Evolutionary conservation across 495 filamentous ascomycete genomes (phyloP).

Genomic region (Xylaria cubensis): DNA sequence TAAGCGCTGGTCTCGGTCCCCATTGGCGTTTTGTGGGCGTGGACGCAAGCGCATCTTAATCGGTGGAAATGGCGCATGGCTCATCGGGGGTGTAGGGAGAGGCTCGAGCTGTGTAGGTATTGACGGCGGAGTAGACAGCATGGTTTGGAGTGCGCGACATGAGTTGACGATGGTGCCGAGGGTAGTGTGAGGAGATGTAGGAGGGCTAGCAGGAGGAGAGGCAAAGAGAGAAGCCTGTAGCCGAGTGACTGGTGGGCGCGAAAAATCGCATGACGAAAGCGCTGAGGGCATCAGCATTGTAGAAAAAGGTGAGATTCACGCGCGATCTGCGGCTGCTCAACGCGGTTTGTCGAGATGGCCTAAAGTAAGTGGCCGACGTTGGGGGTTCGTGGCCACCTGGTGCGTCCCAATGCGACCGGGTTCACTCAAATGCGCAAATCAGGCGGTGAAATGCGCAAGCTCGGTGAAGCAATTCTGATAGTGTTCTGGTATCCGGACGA

Average conservation of each 20-base stretch:
- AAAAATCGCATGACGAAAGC: slow-evolving; percentile 67
- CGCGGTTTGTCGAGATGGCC: slow-evolving; percentile 21
- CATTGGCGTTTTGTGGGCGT: slow-evolving; percentile 45
- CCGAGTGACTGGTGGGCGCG: slow-evolving; percentile 54
- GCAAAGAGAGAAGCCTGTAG: slow-evolving; percentile 66
- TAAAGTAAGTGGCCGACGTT: not conserved
- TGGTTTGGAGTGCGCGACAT: slow-evolving; percentile 74
- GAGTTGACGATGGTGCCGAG: slow-evolving; percentile 68
- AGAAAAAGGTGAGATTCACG: not conserved
- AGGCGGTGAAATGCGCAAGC: slow-evolving; percentile 4
- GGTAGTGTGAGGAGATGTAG: slow-evolving; percentile 60
- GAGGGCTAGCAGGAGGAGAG: slow-evolving; percentile 68
- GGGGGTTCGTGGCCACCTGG: not conserved
- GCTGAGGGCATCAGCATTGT: slow-evolving; percentile 76
- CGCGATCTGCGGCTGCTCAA: not conserved
- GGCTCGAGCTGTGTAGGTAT: slow-evolving; percentile 49
- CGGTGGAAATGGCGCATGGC: slow-evolving; percentile 53
- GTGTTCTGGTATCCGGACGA: not conserved
- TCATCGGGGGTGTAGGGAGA: slow-evolving; percentile 58
- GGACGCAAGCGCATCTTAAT: slow-evolving; percentile 57
- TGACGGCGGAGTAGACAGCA: slow-evolving; percentile 55
- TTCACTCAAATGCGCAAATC: not conserved
- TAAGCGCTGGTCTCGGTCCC: slow-evolving; percentile 42
- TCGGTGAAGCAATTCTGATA: not conserved
- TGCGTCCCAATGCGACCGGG: slow-evolving; percentile 19